Conservation (phyloP, 2,329 filamentous ascomycete genomes). For the Fonsecaea monophora region DNA sequence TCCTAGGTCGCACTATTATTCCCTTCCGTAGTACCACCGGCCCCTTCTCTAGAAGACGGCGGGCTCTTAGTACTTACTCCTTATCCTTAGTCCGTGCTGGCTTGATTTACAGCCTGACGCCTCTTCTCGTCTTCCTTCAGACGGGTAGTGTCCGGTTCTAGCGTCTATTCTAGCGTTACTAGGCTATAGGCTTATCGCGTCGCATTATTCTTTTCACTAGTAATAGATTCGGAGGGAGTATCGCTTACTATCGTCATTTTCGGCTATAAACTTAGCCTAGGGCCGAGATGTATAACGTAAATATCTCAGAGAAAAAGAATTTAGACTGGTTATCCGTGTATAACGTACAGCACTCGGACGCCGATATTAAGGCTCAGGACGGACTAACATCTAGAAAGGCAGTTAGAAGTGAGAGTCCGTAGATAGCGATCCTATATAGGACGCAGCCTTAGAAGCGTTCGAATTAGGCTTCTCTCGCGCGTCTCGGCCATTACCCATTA, state of each 20-base stretch:
- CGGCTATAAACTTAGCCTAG: constrained; percentile 13
- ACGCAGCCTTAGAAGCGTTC: constrained; percentile 15
- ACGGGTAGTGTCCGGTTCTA: constrained; percentile 20
- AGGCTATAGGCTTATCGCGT: constrained; percentile 27
- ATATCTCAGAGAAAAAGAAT: constrained; percentile 26
- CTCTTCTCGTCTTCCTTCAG: constrained; percentile 27
- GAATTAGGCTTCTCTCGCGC: constrained; percentile 17
- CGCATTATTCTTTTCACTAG: constrained; percentile 22
- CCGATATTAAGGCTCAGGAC: constrained; percentile 17
- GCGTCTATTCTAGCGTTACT: constrained; percentile 27
- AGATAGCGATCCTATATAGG: constrained; percentile 13
- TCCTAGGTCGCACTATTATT: constrained; percentile 22
- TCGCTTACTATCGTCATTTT: constrained; percentile 23
- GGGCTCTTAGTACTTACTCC: background rate
- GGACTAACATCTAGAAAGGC: constrained; percentile 14
- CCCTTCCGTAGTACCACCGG: constrained; percentile 9
- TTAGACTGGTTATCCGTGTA: constrained; percentile 14
- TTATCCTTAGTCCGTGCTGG: background rate
- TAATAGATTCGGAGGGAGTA: constrained; percentile 20
- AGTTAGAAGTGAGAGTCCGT: constrained; percentile 16
- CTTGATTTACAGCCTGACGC: constrained; percentile 7
- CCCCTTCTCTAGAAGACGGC: background rate
- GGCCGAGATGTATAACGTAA: constrained; percentile 18
- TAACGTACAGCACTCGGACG: constrained; percentile 12
- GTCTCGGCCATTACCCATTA: constrained; percentile 13